phyloP scores from a whole-genome alignment of 208 protist genomes.

The Wallacemonas sp. region DNA sequence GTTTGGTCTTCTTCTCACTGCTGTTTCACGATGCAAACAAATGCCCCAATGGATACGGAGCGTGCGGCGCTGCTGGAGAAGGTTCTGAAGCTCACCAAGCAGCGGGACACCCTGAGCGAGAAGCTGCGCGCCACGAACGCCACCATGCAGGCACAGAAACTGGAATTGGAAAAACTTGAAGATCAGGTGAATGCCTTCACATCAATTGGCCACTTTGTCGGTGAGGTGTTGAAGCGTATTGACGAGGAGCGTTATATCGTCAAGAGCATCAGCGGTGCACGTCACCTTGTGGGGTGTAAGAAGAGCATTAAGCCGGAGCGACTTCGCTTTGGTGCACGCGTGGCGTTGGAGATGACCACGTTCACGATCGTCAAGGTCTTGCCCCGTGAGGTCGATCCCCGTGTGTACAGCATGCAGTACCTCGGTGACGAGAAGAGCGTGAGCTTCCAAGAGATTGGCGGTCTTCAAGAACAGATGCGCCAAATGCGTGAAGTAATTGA shows the following conservation, averaged over 20 bases:
- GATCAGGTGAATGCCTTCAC: conserved; percentile 98
- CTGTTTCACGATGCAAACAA: conserved; percentile 51
- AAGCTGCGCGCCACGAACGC: conserved; percentile 42
- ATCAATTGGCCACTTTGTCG: conserved; percentile 98
- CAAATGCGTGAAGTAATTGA: conserved; percentile 99
- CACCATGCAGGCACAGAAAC: conserved; percentile 72
- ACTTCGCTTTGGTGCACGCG: conserved; percentile 95
- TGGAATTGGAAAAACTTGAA: conserved; percentile 95
- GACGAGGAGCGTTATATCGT: conserved; percentile 97
- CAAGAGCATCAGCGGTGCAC: conserved; percentile 98
- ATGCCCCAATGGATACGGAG: conserved; percentile 50
- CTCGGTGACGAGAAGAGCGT: conserved; percentile 95
- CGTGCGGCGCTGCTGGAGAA: conserved; percentile 53
- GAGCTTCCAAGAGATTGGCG: conserved; percentile 97
- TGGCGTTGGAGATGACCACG: conserved; percentile 99
- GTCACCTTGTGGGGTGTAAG: conserved; percentile 98
- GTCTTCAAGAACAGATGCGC: conserved; percentile 98
- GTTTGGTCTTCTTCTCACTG: conserved; percentile 4
- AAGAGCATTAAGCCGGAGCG: conserved; percentile 94
- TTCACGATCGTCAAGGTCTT: conserved; percentile 99
- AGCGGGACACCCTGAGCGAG: conserved; percentile 59
- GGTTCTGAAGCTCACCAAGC: conserved; percentile 53
- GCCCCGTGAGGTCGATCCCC: conserved; percentile 98
- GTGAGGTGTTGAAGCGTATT: conserved; percentile 97
- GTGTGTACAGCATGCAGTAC: conserved; percentile 99